phyloP scores from a whole-genome alignment of 306 rosid genomes.

The Fragaria ananassa region DNA sequence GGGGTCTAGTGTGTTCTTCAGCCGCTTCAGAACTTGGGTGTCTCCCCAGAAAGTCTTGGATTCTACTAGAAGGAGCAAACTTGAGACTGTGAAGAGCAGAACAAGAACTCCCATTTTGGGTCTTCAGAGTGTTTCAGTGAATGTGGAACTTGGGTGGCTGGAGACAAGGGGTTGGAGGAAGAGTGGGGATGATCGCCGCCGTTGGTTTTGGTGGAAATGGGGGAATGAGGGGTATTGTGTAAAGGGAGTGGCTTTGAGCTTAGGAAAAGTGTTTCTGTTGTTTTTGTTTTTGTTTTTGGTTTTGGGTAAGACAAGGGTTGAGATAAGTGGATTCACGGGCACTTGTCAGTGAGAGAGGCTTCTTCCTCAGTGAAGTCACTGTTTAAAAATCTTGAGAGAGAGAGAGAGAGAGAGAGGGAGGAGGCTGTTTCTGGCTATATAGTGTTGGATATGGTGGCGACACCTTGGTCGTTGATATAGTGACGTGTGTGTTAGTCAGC shows the following conservation, averaged over 20 bases:
- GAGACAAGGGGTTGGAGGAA: background rate
- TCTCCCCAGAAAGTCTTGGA: constrained; percentile 65
- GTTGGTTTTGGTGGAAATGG: constrained; percentile 21
- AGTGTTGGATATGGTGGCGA: constrained; percentile 18
- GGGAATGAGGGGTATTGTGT: background rate
- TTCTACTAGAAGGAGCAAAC: constrained; percentile 20
- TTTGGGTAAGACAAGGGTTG: constrained; percentile 6
- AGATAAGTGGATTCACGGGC: constrained; percentile 40
- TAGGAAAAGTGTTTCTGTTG: background rate
- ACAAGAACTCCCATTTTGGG: constrained; percentile 37
- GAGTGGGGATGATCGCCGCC: constrained; percentile 26
- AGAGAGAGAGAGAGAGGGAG: background rate
- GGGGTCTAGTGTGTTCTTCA: constrained; percentile 41
- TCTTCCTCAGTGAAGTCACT: background rate
- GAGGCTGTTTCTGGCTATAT: background rate
- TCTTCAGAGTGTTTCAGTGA: background rate
- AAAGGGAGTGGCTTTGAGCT: background rate
- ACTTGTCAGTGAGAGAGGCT: constrained; percentile 18
- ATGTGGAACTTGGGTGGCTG: background rate
- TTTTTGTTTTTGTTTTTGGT: too few species aligned
- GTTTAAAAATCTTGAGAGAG: background rate
- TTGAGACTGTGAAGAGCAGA: constrained; percentile 6
- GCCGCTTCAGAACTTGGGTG: constrained; percentile 40
- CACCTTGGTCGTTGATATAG: constrained; percentile 13
- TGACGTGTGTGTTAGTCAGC: constrained; percentile 14